Conservation (phyloP, 495 filamentous ascomycete species). For the Bathelium albidoporum region DNA sequence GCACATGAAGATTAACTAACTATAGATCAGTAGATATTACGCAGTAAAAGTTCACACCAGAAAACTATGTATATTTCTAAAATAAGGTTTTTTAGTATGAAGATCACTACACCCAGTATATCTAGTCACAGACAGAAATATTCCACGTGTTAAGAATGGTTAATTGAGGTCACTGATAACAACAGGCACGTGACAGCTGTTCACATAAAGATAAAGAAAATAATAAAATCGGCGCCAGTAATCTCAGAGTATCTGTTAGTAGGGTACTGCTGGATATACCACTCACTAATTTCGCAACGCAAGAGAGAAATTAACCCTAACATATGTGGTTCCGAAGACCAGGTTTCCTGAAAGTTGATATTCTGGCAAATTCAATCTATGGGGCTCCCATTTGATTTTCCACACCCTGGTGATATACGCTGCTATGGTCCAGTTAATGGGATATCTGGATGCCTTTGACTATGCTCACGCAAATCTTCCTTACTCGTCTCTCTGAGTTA, state of each 20-base stretch:
- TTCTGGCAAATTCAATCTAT: conserved; percentile 11
- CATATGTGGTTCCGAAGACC: conserved; percentile 11
- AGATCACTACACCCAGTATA: conserved; percentile 19
- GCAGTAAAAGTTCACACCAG: conserved; percentile 9
- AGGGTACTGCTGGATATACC: conserved; percentile 21
- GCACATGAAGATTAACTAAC: conserved; percentile 12
- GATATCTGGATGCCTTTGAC: conserved; percentile 13
- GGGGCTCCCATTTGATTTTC: conserved; percentile 11
- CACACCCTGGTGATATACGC: conserved; percentile 9
- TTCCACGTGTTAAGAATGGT: conserved; percentile 23
- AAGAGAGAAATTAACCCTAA: conserved; percentile 10
- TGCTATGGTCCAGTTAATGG: conserved; percentile 9
- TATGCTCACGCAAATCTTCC: conserved; percentile 27
- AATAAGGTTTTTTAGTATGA: conserved; percentile 21
- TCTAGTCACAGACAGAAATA: conserved; percentile 26
- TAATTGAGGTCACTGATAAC: conserved; percentile 25
- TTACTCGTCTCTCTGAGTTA: conserved; percentile 18
- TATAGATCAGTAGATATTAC: conserved; percentile 11
- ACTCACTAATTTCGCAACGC: conserved; percentile 11
- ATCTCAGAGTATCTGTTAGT: conserved; percentile 17
- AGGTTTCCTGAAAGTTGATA: conserved; percentile 10
- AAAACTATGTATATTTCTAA: conserved; percentile 26
- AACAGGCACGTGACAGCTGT: conserved; percentile 20
- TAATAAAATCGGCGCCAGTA: conserved; percentile 19
- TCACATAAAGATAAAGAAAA: conserved; percentile 26